Evolutionary conservation across 1,284 basidiomycete genomes (phyloP).

Genomic region (Marasmius fiardii): DNA sequence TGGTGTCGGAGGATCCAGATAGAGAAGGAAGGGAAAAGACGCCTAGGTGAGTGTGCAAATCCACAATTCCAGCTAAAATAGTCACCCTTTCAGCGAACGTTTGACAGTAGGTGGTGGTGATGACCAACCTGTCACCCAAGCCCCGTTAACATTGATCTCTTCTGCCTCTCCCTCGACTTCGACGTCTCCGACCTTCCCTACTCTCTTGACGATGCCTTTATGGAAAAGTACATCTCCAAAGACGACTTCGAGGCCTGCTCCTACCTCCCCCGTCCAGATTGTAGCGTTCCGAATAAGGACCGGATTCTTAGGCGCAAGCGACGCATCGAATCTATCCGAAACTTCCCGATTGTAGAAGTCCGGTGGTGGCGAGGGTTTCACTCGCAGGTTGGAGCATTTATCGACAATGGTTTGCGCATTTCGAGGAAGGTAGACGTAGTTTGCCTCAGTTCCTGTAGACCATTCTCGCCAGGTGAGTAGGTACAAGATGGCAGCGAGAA

Average conservation of each 20-base stretch:
- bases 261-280: constrained; percentile 74
- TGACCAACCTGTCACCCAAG: constrained; percentile 56
- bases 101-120: constrained; percentile 30
- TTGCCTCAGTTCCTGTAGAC: neutral
- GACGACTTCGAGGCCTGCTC: constrained; percentile 56
- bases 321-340: constrained; percentile 67
- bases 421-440: constrained; percentile 28
- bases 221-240: constrained; percentile 54
- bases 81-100: neutral
- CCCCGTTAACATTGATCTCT: constrained; percentile 43
- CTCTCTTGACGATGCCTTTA: constrained; percentile 46
- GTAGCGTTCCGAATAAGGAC: constrained; percentile 71
- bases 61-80: constrained; percentile 48
- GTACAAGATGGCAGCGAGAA: neutral
- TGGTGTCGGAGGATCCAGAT: constrained; percentile 47
- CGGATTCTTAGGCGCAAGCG: constrained; percentile 50
- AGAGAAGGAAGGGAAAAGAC: constrained; percentile 57
- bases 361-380: constrained; percentile 37
- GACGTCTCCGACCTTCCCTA: constrained; percentile 30
- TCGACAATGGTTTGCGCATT: constrained; percentile 12
- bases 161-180: constrained; percentile 20
- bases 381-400: constrained; percentile 33
- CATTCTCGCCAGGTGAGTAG: neutral
- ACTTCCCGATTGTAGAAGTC: constrained; percentile 45
- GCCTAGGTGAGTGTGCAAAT: constrained; percentile 77